Conservation (phyloP, 257 asterid genomes). For the Salvia rosmarinus region DNA sequence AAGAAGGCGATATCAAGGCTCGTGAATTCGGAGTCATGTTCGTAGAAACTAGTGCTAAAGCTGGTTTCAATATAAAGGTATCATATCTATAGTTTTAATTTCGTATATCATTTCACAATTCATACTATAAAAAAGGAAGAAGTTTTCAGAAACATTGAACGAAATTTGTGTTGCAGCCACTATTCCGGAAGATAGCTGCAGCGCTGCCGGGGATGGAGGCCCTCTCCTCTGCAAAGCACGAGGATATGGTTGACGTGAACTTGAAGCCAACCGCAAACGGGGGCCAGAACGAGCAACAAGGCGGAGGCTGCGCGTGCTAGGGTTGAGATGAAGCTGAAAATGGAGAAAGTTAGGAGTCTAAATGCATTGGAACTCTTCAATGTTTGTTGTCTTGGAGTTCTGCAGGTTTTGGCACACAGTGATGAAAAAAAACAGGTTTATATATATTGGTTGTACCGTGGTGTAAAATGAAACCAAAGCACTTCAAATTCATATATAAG, state of each 20-base stretch:
- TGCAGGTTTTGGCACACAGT: conserved; percentile 9
- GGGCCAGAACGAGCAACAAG: conserved; percentile 46
- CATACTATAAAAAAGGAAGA: not conserved
- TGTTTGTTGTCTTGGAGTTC: conserved; percentile 19
- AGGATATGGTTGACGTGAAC: conserved; percentile 62
- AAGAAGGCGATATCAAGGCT: conserved; percentile 76
- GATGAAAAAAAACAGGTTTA: conserved; percentile 23
- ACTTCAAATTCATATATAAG: conserved; percentile 23
- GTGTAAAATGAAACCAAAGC: conserved; percentile 14
- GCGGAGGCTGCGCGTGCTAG: conserved; percentile 61
- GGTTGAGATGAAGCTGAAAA: not conserved
- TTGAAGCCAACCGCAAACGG: conserved; percentile 49
- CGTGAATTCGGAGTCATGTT: conserved; percentile 70
- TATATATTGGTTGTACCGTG: conserved; percentile 5
- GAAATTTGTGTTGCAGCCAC: conserved; percentile 43
- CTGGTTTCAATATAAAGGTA: conserved; percentile 82
- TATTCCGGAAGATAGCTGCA: conserved; percentile 64
- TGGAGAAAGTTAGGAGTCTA: conserved; percentile 8
- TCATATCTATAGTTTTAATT: not conserved
- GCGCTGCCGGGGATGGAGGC: conserved; percentile 64
- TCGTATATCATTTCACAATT: not conserved
- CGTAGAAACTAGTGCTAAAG: conserved; percentile 78
- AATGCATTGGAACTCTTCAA: conserved; percentile 26
- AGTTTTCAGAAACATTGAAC: not conserved
- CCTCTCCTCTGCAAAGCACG: conserved; percentile 52